phyloP scores from a whole-genome alignment of 345 rosid species.

The Pistacia vera region DNA sequence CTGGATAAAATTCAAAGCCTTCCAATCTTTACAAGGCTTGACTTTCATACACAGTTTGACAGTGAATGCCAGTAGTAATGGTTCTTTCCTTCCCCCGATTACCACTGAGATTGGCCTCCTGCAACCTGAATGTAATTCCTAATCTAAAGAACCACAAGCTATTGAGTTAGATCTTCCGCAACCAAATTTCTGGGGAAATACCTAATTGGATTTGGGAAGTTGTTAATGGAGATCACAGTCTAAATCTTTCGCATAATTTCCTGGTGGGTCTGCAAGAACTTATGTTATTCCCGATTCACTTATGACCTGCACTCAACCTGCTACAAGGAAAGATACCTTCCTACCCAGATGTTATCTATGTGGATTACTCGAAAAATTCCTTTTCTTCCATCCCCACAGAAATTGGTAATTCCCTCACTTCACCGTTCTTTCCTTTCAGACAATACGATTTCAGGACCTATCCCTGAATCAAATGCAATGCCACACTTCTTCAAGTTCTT shows the following conservation, averaged over 20 bases:
- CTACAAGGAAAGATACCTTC: conserved; percentile 28
- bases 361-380: conserved; percentile 42
- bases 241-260: conserved; percentile 24
- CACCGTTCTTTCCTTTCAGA: conserved; percentile 30
- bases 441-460: conserved; percentile 32
- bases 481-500: conserved; percentile 17
- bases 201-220: conserved; percentile 48
- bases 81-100: conserved; percentile 15
- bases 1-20: conserved; percentile 24
- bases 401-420: conserved; percentile 11
- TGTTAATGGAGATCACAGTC: neutral
- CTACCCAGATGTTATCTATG: neutral
- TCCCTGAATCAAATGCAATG: conserved; percentile 38
- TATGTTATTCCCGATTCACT: neutral
- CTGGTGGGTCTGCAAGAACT: conserved; percentile 19
- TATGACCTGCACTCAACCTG: conserved; percentile 40
- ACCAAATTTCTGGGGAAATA: conserved; percentile 38
- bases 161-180: conserved; percentile 40
- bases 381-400: conserved; percentile 25
- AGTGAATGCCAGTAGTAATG: conserved; percentile 7
- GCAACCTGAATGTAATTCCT: conserved; percentile 43
- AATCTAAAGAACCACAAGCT: conserved; percentile 29
- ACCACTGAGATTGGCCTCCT: conserved; percentile 43
- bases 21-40: conserved; percentile 31
- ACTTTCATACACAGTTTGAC: conserved; percentile 41